Evolutionary conservation across 768 basidiomycete genomes (phyloP), one percentile per base, ranked within the genome.

Genomic region (Pleurotus tuber-regium): DNA sequence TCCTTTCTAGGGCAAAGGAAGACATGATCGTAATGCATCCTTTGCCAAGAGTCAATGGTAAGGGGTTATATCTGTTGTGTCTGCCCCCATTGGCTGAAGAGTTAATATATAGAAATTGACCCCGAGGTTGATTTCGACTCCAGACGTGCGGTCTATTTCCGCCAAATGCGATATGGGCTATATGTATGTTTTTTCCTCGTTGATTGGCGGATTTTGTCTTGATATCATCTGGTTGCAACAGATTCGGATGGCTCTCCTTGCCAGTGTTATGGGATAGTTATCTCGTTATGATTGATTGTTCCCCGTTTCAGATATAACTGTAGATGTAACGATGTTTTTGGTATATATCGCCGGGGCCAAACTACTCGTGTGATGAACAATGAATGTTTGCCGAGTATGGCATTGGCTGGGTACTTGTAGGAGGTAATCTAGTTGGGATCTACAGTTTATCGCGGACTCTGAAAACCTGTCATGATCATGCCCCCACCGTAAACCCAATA

Each of bases 1-100:
- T 98, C 26, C 77, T 99, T 23, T 84, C 93, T 4, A 78, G 89
- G 36, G 96, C 97, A 8, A 98, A 98, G 73, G 88, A 92, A 57
- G 90, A 94, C 48, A 92, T 97, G 85, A 98, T 98, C 53, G 93
- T 98, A 57, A 96, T 99, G 94, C 97, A 99, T 68, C 97, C 97
- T n/a, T 75, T 99, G 18, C 97, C 97, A 11, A 72, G 97, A 61
- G 84, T 96, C 44, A 92, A 91, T 54, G 91, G 91, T 86, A 57
- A 57, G 82, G 64, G 31, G 14, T 25, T 19, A 25, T 33, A 49
- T 53, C 51, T 61, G 51, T 21, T n/a, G n/a, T n/a, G n/a, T n/a
- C n/a, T n/a, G n/a, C n/a, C n/a, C n/a, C n/a, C n/a, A n/a, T n/a
- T n/a, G n/a, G n/a, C n/a, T n/a, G n/a, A n/a, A n/a, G n/a, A n/a